Base-by-base conservation (phyloP, 1,139 yeast species). In the Suhomyces wounanorum region DNA sequence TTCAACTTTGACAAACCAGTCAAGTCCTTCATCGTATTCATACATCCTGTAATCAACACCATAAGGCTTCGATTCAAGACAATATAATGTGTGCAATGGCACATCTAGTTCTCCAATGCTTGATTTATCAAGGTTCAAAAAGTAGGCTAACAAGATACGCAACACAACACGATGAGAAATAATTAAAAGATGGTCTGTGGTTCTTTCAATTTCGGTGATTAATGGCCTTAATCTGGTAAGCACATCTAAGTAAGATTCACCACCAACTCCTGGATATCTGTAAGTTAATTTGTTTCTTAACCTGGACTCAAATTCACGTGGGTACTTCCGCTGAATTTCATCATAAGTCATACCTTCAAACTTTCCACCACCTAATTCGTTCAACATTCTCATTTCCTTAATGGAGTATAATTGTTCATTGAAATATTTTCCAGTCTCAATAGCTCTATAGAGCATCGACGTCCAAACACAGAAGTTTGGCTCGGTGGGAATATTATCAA, bases 241-340 rank as follows among this genome's bases (percentile, higher is more conserved):
- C 5, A 92, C 99, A 69, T 94, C 99, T 59, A 92, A 72, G 61
- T 92, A 92, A 0, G 96, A 88, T 69, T 92, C 98, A 33, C 98
- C 98, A n/a, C 97, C 97, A 48, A 90, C 89, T 10, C 98, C 98
- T 2, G 98, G 98, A 64, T 91, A 92, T 58, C 98, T 75, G 68
- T 91, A 92, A 26, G 85, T 75, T 60, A 92, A 77, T 69, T 92
- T 92, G 66, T 89, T 87, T 43, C 78, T 75, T 58, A 89, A 72
- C 54, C 97, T 79, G 18, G 91, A 81, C 43, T 81, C 83, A 62
- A 87, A 92, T 67, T 94, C 98, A 41, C 79, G 81, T 0, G 97
- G 97, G 59, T 78, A 82, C 59, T 75, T 75, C 6, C 69, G 70
- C 64, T 87, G 87, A 57, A 92, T 90, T 62, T 90, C 94, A 40